Base-by-base conservation (phyloP, 2,329 filamentous ascomycete genomes). In the Botryosphaeria agaves region DNA sequence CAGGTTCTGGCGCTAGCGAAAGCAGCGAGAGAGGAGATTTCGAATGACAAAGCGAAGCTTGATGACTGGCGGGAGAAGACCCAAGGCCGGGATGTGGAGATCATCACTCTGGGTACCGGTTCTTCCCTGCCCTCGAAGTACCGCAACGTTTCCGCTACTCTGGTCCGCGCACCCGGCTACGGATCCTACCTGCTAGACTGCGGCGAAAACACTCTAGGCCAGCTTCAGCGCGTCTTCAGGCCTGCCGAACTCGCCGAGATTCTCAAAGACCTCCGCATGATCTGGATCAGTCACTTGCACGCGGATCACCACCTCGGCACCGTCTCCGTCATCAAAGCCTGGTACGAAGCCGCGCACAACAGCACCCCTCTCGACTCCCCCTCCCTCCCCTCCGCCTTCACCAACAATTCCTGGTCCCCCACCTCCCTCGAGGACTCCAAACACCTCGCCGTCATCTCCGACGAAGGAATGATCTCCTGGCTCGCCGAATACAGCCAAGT, bases 231-330 rank as follows among this genome's bases (percentile, higher is more conserved):
- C 30, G 62, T 80, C 0, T 87, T 79, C 43, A 64, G 67, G 5
- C 57, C 63, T 0, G 62, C 72, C 4, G 67, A 81, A 38, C 59
- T 87, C 3, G 60, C 61, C 17, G 62, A 74, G n/a, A 64, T 93
- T 8, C 59, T 98, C n/a, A 66, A 62, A 35, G 74, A 91, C 38
- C 62, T 98, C 26, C 76, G 75, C 32, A 70, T 73, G 41, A 76
- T 98, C 38, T 92, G 83, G 72, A 89, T 98, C 54, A 92, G 82
- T 51, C 89, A 98, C 56, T 62, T 92, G 37, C 89, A 98, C 52
- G 89, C 89, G 4, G 89, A 98, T 55, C 89, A 98, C 54, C 89
- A 95, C 47, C 67, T 98, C 14, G 89, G 89, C 17, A 80, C 74
- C 1, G 64, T 71, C n/a, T 69, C 74, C 5, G 60, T 95, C n/a